Conservation (phyloP, 2,329 filamentous ascomycete genomes). For the Diaporthe caulivora region DNA sequence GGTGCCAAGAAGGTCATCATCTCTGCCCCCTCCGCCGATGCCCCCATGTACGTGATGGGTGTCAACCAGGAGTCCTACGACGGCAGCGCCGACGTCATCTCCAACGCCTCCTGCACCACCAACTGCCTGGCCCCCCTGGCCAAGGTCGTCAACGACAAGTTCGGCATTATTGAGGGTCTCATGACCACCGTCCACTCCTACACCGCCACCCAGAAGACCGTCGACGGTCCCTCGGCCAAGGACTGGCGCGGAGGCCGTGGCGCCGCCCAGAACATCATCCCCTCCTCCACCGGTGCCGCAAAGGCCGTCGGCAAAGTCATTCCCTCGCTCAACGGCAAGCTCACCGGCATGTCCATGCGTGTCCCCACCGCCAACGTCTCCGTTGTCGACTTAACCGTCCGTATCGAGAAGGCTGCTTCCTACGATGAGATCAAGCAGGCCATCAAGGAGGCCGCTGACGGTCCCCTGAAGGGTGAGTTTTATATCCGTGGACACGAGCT, state of each 20-base stretch:
- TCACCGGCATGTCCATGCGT: constrained; percentile 99
- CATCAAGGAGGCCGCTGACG: constrained; percentile 89
- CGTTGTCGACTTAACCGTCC: constrained; percentile 96
- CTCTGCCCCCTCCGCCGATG: constrained; percentile 92
- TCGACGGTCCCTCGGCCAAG: constrained; percentile 97
- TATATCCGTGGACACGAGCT: not conserved
- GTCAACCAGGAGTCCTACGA: constrained; percentile 98
- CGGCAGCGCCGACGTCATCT: constrained; percentile 91
- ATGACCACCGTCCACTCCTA: constrained; percentile 99
- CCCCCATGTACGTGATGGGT: constrained; percentile 99
- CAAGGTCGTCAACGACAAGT: constrained; percentile 99
- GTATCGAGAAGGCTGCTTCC: constrained; percentile 88
- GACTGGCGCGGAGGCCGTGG: constrained; percentile 99
- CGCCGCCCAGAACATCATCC: constrained; percentile 99
- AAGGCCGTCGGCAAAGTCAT: constrained; percentile 99
- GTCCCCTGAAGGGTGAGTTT: constrained; percentile 83
- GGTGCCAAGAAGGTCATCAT: constrained; percentile 99
- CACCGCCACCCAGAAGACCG: constrained; percentile 99
- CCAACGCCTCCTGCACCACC: constrained; percentile 99
- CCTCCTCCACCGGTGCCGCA: constrained; percentile 97
- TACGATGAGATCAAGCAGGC: constrained; percentile 95
- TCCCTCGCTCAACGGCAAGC: constrained; percentile 97
- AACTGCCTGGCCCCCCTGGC: constrained; percentile 99
- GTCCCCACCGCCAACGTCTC: constrained; percentile 99
- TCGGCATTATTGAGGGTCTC: constrained; percentile 95